Conservation (phyloP, 169 alveolate species). For the Plasmodium vivax region DNA sequence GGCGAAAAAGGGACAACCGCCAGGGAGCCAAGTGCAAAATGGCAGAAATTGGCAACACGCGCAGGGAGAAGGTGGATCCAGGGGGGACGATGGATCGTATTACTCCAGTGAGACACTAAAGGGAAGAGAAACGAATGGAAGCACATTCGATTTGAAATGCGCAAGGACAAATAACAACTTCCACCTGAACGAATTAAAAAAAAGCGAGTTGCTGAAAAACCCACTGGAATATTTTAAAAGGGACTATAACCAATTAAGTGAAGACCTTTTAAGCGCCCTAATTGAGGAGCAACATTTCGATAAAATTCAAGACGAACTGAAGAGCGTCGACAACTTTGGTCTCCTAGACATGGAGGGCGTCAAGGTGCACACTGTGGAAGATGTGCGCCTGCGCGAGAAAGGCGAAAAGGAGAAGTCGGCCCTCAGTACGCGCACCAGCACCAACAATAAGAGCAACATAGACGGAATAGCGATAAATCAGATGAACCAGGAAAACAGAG, state of each 20-base stretch:
- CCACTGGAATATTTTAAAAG: conserved; percentile 21
- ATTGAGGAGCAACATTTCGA: not conserved
- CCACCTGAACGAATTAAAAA: not conserved
- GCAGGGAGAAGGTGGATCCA: not conserved
- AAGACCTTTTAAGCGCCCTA: not conserved
- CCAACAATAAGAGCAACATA: not conserved
- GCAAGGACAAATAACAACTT: not conserved
- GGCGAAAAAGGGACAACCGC: not conserved
- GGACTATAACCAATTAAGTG: conserved; percentile 12
- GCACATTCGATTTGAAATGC: not conserved
- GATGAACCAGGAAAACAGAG: not conserved
- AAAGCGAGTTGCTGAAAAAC: not conserved
- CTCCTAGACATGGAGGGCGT: not conserved
- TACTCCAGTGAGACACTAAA: not conserved
- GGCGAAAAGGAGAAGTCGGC: not conserved
- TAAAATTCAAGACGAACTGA: not conserved
- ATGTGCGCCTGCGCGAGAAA: not conserved
- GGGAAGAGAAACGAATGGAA: not conserved
- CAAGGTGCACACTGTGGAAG: not conserved
- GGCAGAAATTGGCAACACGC: not conserved
- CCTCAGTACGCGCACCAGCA: not conserved
- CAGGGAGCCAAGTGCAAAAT: not conserved
- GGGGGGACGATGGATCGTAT: not conserved
- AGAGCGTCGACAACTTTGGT: conserved; percentile 2
- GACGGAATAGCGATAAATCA: not conserved